A percentile compares a stretch with the other conserved stretches of the same genome.
These are phyloP conservation scores for Erysimum cheiranthoides DNA, from an alignment of 345 rosid species.

Conservation along the genomic window DNA sequence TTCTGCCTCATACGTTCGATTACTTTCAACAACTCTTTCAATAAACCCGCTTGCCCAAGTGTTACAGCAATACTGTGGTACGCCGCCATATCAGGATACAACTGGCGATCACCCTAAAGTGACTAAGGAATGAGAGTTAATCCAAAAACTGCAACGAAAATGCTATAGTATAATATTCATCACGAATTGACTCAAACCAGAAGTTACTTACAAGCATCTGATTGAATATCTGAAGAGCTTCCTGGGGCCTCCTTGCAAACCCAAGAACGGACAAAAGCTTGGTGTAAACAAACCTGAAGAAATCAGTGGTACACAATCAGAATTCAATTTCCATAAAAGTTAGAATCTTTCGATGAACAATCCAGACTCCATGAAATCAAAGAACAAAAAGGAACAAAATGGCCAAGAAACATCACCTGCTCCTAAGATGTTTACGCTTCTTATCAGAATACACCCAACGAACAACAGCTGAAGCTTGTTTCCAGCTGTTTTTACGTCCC, in stretches of 20 bases:
- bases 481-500: constrained; percentile 73
- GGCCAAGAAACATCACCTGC: constrained; percentile 59
- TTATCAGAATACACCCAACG: constrained; percentile 77
- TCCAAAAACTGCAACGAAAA: constrained; percentile 36
- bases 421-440: constrained; percentile 58
- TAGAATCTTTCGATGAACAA: not conserved
- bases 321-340: constrained; percentile 12
- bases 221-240: constrained; percentile 73
- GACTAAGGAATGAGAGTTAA: constrained; percentile 44
- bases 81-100: constrained; percentile 94
- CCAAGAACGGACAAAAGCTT: constrained; percentile 87
- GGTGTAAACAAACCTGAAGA: constrained; percentile 92
- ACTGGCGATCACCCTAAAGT: constrained; percentile 69
- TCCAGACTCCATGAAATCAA: constrained; percentile 9
- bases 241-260: constrained; percentile 67
- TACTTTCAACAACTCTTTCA: constrained; percentile 71
- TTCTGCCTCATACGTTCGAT: constrained; percentile 83
- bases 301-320: not conserved
- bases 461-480: constrained; percentile 79
- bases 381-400: not conserved
- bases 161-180: not conserved
- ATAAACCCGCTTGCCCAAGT: constrained; percentile 85
- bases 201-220: constrained; percentile 73
- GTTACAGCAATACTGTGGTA: constrained; percentile 82
- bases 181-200: constrained; percentile 9